These are phyloP conservation scores for Penicillium sp. DNA, from an alignment of 2,329 filamentous ascomycete genomes.

Conservation along the genomic window DNA sequence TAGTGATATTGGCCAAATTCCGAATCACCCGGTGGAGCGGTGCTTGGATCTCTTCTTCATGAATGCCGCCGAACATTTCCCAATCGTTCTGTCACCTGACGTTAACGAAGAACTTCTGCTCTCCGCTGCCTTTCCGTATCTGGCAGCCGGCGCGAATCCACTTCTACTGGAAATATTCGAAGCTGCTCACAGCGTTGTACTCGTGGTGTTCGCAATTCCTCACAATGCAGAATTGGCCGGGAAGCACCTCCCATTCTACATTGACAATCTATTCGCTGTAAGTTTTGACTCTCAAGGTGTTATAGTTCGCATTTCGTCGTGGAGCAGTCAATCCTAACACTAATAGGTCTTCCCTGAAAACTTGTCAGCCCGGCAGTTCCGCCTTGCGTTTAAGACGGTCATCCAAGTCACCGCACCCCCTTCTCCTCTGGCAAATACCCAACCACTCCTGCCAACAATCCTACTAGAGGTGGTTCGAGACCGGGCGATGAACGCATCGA, in stretches of 20 bases:
- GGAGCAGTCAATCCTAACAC: not conserved
- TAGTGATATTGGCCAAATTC: slow-evolving; percentile 58
- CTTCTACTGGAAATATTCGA: slow-evolving; percentile 77
- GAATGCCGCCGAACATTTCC: slow-evolving; percentile 82
- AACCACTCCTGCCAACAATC: slow-evolving; percentile 78
- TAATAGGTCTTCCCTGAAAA: slow-evolving; percentile 71
- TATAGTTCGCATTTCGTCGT: not conserved
- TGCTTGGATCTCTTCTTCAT: slow-evolving; percentile 86
- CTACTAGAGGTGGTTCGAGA: slow-evolving; percentile 78
- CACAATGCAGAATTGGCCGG: slow-evolving; percentile 73
- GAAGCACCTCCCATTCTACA: slow-evolving; percentile 78
- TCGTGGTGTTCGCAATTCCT: slow-evolving; percentile 79
- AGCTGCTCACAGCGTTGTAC: slow-evolving; percentile 79
- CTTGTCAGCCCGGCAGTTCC: slow-evolving; percentile 82
- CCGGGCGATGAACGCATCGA: slow-evolving; percentile 61
- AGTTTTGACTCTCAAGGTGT: slow-evolving; percentile 14
- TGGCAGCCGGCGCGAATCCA: slow-evolving; percentile 63
- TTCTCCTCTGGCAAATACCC: slow-evolving; percentile 70
- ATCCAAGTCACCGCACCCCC: slow-evolving; percentile 82
- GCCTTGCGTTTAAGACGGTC: slow-evolving; percentile 83
- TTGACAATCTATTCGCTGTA: slow-evolving; percentile 73
- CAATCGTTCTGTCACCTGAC: slow-evolving; percentile 67
- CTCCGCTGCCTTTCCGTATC: slow-evolving; percentile 73
- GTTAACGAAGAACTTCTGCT: slow-evolving; percentile 75
- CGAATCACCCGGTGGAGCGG: slow-evolving; percentile 68